Base-by-base conservation (phyloP, 345 rosid species). In the Salix brachista region DNA sequence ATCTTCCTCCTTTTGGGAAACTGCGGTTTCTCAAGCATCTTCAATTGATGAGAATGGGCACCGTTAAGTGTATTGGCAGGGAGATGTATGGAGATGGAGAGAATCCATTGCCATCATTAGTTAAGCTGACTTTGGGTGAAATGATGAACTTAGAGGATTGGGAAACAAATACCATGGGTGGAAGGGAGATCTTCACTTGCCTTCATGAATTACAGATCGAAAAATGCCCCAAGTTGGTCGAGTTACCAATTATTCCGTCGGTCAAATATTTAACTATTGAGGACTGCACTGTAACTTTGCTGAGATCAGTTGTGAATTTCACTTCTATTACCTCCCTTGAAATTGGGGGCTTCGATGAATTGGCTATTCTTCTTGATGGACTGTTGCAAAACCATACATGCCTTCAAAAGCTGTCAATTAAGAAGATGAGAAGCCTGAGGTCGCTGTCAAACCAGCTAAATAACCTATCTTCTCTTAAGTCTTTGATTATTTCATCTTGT, bases 1-100 rank as follows among this genome's bases (percentile, higher is more conserved):
- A 71, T 36, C 64, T 78, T 54, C 76, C 80, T 37, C 58, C 75
- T 8, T 65, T 77, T 10, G 76, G 76, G 17, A 39, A 65, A 46
- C 25, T 78, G 8, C 37, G 6, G 60, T 52, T 23, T 36, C 80
- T 78, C 26, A 37, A 50, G 34, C 1, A 0, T 46, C 65, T 71
- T 3, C 0, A 36, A 3, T 23, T 78, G 26, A 0, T 0, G 1
- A 21, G 8, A 50, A 71, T 71, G 76, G 14, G 12, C 2, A 3
- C 18, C 18, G 58, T 73, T 39, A 62, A 64, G 41, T 25, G 4
- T 13, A 41, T 73, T 17, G 69, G 46, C 4, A 16, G 11, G 37
- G 71, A 71, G 17, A 8, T 50, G 34, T 37, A 71, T 36, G 68
- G 75, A 34, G 16, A 42, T 1, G 68, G 69, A 7, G 37, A 58